Evolutionary conservation across 352 stramenopile species (phyloP), one percentile per base, ranked within the genome.

Genomic region (Pythium aristosporum): DNA sequence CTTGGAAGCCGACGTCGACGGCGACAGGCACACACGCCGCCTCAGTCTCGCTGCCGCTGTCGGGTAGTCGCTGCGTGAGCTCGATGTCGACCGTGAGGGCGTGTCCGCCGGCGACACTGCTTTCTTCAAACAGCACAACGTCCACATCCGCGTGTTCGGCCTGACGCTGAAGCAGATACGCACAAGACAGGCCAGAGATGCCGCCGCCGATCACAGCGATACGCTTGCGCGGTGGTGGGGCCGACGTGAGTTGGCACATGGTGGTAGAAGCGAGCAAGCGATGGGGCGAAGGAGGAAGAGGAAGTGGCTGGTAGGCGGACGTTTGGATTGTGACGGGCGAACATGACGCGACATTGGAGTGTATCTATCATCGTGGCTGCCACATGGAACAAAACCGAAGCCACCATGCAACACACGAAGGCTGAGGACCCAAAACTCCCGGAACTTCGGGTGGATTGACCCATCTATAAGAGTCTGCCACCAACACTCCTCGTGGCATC

Each of bases 1-100:
- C 89, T 83, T 96, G 96, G 67, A 97, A 97, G 5, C 89, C 89
- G 23, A 93, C 89, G 69, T 98, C 91, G 16, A 97, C 64, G 16
- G 57, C 42, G 6, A 71, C 64, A 3, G 21, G 51, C 34, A 71
- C 64, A 10, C 37, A 43, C 43, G 25, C 25, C 25, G 25, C 25
- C 25, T 30, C 25, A 30, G 47, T 43, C 1, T 37, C 37, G 0
- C 12, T n/a, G 8, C 32, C 15, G 12, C 60, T 49, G 8, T 51
- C 51, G 2, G 57, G 42, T 9, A 44, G 76, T 61, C 52, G 64
- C 49, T 74, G 66, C 36, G 48, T 20, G 39, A 75, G 53, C 47
- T 77, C 67, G 13, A 81, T 39, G 36, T 77, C 54, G 28, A 73
- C 62, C 15, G 80, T 90, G 43, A 82, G 65, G 30, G 79, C 79